Conservation (phyloP, 345 rosid species). For the Noccaea caerulescens region DNA sequence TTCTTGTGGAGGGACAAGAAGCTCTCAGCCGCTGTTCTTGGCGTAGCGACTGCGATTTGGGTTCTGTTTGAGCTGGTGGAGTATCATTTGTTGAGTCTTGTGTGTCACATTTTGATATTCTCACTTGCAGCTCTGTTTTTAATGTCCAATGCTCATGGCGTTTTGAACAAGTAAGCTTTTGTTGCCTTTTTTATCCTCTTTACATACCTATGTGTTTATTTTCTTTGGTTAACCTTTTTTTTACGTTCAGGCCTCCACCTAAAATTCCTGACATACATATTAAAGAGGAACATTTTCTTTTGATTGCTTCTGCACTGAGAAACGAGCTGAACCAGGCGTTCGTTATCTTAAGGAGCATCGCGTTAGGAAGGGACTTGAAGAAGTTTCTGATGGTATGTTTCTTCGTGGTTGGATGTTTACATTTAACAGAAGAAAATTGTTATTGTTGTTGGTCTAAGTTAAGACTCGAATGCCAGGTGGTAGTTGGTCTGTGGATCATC, state of each 20-base stretch:
- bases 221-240: neutral
- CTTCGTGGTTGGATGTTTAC: neutral
- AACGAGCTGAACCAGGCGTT: conserved; percentile 61
- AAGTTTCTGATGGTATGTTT: conserved; percentile 64
- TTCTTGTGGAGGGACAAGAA: conserved; percentile 89
- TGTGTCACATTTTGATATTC: conserved; percentile 70
- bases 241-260: conserved; percentile 54
- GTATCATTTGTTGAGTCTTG: conserved; percentile 71
- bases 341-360: conserved; percentile 54
- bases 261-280: conserved; percentile 68
- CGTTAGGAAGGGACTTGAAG: conserved; percentile 74
- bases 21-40: conserved; percentile 65
- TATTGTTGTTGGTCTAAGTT: neutral
- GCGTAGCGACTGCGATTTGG: conserved; percentile 72
- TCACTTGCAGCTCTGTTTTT: conserved; percentile 57
- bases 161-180: conserved; percentile 66
- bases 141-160: conserved; percentile 66
- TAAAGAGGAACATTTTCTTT: conserved; percentile 64
- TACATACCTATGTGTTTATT: neutral
- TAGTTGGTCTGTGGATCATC: conserved; percentile 65
- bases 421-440: neutral
- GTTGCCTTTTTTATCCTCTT: neutral
- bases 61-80: conserved; percentile 72
- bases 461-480: conserved; percentile 47
- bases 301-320: conserved; percentile 62